Base-by-base conservation (phyloP, 169 alveolate species). In the Babesia caballi region DNA sequence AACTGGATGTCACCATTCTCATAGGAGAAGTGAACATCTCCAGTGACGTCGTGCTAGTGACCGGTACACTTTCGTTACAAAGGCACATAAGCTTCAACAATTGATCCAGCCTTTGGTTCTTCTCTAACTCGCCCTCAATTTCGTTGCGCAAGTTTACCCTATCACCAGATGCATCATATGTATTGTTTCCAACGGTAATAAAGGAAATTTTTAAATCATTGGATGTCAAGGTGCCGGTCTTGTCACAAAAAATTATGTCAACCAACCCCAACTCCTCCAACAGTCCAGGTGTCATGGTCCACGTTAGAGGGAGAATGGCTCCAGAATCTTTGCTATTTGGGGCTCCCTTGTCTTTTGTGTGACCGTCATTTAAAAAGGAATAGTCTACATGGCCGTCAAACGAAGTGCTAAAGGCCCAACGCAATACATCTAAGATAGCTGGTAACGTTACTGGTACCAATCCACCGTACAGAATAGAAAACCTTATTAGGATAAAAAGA, bases 181-280 rank as follows among this genome's bases (percentile, higher is more conserved):
- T 52, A 33, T 58, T 68, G 60, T 70, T 28, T 4, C 41, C 72
- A 17, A 56, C 51, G n/a, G 58, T 68, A 5, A 78, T 41, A 21
- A 68, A 53, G 12, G 82, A 32, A 4, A 59, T 49, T n/a, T 38
- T 36, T 5, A 78, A 30, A 32, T 78, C 65, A 35, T 78, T 78
- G 7, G 71, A 44, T 0, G 87, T 78, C 28, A 78, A 40, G 14
- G 87, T 78, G 19, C 88, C 88, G 7, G 84, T 69, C 35, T 81
- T 70, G 68, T 71, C 88, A 27, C 81, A 60, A 36, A 81, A 81
- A 17, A 81, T 65, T n/a, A 81, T 60, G 57, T 81, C 88, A 23
- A 81, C 84, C 69, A 69, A 35, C 3, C 88, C 88, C 59, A 81
- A 38, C 72, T 81, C 88, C 60, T 78, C 87, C 49, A 61, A 68